Conservation (phyloP, 1,284 basidiomycete species). For the Caloboletus firmus region DNA sequence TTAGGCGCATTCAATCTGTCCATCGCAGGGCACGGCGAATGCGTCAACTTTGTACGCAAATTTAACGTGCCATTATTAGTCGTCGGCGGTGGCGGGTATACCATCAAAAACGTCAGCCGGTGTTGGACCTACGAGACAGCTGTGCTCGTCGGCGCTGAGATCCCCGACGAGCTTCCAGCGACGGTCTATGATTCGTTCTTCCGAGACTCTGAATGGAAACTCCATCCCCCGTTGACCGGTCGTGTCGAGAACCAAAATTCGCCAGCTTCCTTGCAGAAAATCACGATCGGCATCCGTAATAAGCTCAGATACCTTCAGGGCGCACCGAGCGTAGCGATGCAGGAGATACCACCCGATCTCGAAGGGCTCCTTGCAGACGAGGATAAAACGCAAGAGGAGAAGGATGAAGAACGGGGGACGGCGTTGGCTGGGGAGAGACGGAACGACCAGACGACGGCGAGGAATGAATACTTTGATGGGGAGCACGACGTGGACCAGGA, state of each 20-base stretch:
- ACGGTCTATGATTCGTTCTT: conserved; percentile 96
- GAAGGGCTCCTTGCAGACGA: conserved; percentile 80
- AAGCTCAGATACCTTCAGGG: conserved; percentile 93
- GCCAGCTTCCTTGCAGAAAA: conserved; percentile 78
- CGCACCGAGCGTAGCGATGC: conserved; percentile 94
- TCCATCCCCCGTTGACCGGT: conserved; percentile 90
- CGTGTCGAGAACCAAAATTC: conserved; percentile 94
- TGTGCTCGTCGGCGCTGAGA: conserved; percentile 81
- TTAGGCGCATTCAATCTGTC: conserved; percentile 97
- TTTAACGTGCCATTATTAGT: conserved; percentile 90
- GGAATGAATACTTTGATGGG: conserved; percentile 73
- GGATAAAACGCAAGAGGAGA: conserved; percentile 69
- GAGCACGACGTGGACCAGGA: conserved; percentile 65
- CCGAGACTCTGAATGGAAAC: conserved; percentile 83
- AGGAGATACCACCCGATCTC: conserved; percentile 93
- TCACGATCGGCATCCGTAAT: conserved; percentile 83
- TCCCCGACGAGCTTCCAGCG: conserved; percentile 84
- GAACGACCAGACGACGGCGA: conserved; percentile 48
- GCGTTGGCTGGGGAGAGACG: conserved; percentile 58
- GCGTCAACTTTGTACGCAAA: conserved; percentile 93
- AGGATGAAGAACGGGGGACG: conserved; percentile 63
- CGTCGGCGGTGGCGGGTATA: conserved; percentile 94
- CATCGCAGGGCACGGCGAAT: conserved; percentile 99
- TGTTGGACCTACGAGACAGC: conserved; percentile 99
- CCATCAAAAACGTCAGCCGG: conserved; percentile 93